Evolutionary conservation across 2,329 filamentous ascomycete genomes (phyloP), one percentile per base, ranked within the genome.

Genomic region (Neodidymelliopsis sp.): DNA sequence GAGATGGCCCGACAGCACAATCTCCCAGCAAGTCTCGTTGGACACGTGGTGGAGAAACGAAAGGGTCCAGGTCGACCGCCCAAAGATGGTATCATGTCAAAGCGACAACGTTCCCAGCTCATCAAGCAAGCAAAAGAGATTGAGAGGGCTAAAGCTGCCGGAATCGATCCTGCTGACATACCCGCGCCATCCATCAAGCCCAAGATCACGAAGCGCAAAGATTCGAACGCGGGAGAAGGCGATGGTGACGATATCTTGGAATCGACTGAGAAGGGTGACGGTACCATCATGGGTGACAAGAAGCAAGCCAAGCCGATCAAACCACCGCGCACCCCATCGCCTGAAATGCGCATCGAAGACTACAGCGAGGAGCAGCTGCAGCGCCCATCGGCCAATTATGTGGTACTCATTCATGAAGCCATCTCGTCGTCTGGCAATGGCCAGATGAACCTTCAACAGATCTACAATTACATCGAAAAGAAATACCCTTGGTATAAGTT

Each of bases 1-100:
- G 73, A 70, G 56, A 73, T 73, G 58, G 68, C 70, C 31, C 69
- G 72, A 20, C 73, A 73, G 41, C 75, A 78, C 60, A 66, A 67
- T 19, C 57, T 75, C 8, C 70, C 71, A n/a, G 48, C 60, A 11
- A 63, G 61, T 12, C 62, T 70, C 15, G 64, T 74, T 20, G 72
- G 78, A 5, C 73, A 84, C 22, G 81, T 84, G 20, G 59, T 73
- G 8, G 67, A 68, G 44, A 88, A 84, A 72, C 86, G 88, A 55
- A 85, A 89, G 59, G 89, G 89, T 11, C 89, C 89, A 8, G 89
- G 89, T n/a, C 79, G 89, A 42, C 89, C 89, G 15, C 89, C 89
- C 0, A 92, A 92, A 75, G 89, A 92, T 63, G 89, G 89, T 20
- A 82, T 91, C 66, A 90, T 91, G 84, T 92, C 89, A 1, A 91